Evolutionary conservation across 2,329 filamentous ascomycete species (phyloP), one percentile per base, ranked within the genome.

Genomic region (Nemania serpens): DNA sequence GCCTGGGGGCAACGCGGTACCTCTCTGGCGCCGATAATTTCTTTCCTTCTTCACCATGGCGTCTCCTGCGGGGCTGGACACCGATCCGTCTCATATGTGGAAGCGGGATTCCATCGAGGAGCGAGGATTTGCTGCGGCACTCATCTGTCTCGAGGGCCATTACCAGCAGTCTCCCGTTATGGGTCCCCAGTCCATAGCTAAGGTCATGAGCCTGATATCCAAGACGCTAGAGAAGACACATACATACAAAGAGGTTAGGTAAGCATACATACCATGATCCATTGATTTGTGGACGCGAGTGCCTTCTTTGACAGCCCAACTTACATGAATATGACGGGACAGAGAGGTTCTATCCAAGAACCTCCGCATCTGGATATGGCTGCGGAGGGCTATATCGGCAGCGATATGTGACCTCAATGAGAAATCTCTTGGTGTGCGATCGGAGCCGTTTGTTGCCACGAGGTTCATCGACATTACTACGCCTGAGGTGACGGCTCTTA

Each of bases 171-270:
- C 80, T 22, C 83, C 84, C 46, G 78, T 81, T 34, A 85, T 88
- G 76, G 85, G 86, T 2, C 79, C 81, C 17, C 79, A 79, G 67
- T 85, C 84, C 11, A 80, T 82, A 62, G 75, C 78, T 39, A 83
- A 81, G 65, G 81, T 87, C 50, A 81, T 78, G 63, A 80, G 79
- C 55, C 85, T 88, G 76, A 78, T 89, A 48, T 78, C 82, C 3
- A 84, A 81, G 69, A 88, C 85, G 1, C 73, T 89, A 41, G 86
- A 88, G 67, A 87, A 87, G 76, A 88, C 86, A 3, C 84, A 88
- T 65, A 84, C 81, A 1, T 79, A 84, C 20, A 81, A 84, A 58
- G 84, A 86, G 62, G 84, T 86, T 36, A 80, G 86, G 84, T 87
- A 73, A 66, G 78, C 22, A 20, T 57, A 9, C 22, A 20, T 57